Percentiles rank a stretch among this genome's conserved stretches.
phyloP scores from a whole-genome alignment of 164 flowering plant genomes.

The Houttuynia cordata region DNA sequence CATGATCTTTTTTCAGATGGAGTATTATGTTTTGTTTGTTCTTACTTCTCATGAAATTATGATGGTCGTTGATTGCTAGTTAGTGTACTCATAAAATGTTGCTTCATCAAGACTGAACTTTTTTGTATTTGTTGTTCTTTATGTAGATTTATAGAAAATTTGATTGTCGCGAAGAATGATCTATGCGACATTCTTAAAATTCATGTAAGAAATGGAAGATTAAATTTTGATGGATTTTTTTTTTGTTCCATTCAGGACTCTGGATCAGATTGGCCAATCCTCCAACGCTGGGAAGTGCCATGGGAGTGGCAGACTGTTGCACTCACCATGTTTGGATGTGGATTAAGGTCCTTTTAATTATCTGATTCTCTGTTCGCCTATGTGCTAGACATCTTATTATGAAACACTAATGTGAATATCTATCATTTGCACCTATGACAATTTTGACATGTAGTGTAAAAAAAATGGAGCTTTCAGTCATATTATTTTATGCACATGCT shows the following conservation, averaged over 20 bases:
- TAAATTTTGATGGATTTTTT: not conserved
- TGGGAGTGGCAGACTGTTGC: slow-evolving; percentile 82
- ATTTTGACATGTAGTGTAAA: not conserved
- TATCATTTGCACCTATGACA: too few species aligned
- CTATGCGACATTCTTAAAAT: not conserved
- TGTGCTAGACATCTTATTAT: not conserved
- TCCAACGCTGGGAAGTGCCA: slow-evolving; percentile 82
- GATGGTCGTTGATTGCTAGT: too few species aligned
- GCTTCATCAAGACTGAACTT: too few species aligned
- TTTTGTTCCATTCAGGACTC: slow-evolving; percentile 21
- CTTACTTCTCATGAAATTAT: too few species aligned
- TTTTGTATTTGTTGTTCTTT: too few species aligned
- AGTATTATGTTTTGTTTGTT: too few species aligned
- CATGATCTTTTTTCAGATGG: too few species aligned
- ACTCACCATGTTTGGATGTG: slow-evolving; percentile 72
- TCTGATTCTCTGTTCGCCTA: not conserved
- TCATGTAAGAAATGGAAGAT: not conserved
- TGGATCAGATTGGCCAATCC: slow-evolving; percentile 42
- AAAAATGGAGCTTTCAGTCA: too few species aligned
- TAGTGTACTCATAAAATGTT: too few species aligned
- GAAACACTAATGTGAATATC: not conserved
- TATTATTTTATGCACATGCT: too few species aligned
- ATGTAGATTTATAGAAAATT: too few species aligned
- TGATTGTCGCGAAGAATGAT: not conserved
- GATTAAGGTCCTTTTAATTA: slow-evolving; percentile 44